Evolutionary conservation across 495 filamentous ascomycete species (phyloP).

Genomic region (Penicillium desertorum): DNA sequence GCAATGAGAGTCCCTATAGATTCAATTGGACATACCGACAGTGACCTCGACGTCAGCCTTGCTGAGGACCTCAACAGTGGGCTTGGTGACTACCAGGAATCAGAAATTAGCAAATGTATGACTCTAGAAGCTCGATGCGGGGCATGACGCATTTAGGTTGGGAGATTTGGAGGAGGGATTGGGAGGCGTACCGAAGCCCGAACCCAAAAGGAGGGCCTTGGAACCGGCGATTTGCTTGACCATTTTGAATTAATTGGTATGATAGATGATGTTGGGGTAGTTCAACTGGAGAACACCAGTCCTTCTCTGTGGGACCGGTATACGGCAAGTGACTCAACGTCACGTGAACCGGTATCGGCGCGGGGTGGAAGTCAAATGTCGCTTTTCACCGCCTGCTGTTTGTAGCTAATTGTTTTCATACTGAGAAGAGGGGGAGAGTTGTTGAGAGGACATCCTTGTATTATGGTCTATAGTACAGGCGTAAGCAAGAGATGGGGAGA

Average conservation of each 20-base stretch:
- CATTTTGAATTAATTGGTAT: conserved; percentile 33
- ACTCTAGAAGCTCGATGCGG: conserved; percentile 27
- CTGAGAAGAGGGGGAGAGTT: background rate
- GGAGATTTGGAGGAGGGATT: background rate
- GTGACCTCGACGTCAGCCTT: conserved; percentile 76
- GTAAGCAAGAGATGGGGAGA: background rate
- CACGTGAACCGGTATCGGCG: conserved; percentile 33
- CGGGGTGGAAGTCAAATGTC: conserved; percentile 8
- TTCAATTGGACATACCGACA: conserved; percentile 61
- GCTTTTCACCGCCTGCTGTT: background rate
- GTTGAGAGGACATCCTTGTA: background rate
- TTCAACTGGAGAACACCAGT: conserved; percentile 8
- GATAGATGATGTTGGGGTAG: conserved; percentile 15
- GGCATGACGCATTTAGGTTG: conserved; percentile 17
- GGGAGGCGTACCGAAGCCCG: conserved; percentile 60
- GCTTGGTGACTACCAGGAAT: conserved; percentile 58
- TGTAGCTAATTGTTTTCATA: background rate
- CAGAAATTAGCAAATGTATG: conserved; percentile 16
- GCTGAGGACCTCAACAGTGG: conserved; percentile 74
- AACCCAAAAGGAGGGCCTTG: conserved; percentile 70
- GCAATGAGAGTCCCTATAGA: background rate
- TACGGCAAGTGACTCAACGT: conserved; percentile 25
- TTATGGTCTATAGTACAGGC: background rate
- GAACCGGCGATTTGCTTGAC: conserved; percentile 43
- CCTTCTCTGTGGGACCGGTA: conserved; percentile 7